A percentile compares a stretch with the other conserved stretches of the same genome.
phyloP scores from a whole-genome alignment of 805 yeast species.

The Monosporozyma siamensis region DNA sequence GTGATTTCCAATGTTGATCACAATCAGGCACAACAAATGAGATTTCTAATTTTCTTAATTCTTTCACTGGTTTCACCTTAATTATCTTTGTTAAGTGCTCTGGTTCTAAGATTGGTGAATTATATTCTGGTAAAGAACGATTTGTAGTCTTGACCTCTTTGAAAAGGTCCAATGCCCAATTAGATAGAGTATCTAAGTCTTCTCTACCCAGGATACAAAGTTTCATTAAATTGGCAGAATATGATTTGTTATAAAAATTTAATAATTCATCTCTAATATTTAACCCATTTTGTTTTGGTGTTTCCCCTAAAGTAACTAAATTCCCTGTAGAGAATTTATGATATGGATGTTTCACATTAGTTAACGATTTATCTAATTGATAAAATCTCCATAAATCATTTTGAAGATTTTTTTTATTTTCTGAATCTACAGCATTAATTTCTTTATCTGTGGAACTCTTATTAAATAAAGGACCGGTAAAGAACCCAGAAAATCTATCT shows the following conservation, averaged over 20 bases:
- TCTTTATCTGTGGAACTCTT: slow-evolving; percentile 79
- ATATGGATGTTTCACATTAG: slow-evolving; percentile 73
- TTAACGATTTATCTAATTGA: slow-evolving; percentile 68
- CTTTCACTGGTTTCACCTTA: slow-evolving; percentile 75
- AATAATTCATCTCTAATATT: slow-evolving; percentile 77
- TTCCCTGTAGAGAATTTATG: slow-evolving; percentile 90
- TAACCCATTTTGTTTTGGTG: slow-evolving; percentile 49
- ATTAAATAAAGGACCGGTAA: slow-evolving; percentile 71
- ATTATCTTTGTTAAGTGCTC: slow-evolving; percentile 46
- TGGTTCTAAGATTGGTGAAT: slow-evolving; percentile 39
- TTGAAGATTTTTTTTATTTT: slow-evolving; percentile 88
- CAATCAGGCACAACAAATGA: slow-evolving; percentile 75
- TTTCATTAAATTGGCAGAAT: slow-evolving; percentile 85
- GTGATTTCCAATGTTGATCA: slow-evolving; percentile 51
- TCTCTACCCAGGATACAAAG: slow-evolving; percentile 80
- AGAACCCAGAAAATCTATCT: slow-evolving; percentile 89
- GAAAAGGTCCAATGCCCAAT: slow-evolving; percentile 63
- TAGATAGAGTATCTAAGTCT: slow-evolving; percentile 56
- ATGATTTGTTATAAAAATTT: slow-evolving; percentile 59
- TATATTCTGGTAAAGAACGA: slow-evolving; percentile 25
- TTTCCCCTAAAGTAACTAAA: slow-evolving; percentile 56
- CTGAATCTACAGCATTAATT: slow-evolving; percentile 90
- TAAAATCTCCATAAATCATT: slow-evolving; percentile 81
- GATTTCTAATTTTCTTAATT: slow-evolving; percentile 55
- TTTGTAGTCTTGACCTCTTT: slow-evolving; percentile 37